A percentile compares a stretch with the other conserved stretches of the same genome.
These are phyloP conservation scores for Blepharisma japonicum DNA, from an alignment of 73 alveolate genomes.

Conservation along the genomic window DNA sequence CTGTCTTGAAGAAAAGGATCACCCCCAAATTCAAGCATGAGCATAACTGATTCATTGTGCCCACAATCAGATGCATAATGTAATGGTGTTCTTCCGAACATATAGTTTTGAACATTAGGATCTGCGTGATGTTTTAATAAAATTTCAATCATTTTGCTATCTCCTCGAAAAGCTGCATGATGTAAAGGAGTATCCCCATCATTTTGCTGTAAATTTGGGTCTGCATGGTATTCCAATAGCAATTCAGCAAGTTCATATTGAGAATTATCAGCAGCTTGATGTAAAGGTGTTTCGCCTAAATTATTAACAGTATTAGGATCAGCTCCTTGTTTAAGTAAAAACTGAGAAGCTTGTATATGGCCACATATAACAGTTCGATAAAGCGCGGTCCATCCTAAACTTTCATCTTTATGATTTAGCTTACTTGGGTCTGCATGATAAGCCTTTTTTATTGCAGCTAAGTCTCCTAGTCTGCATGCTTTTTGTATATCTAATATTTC, in stretches of 20 bases:
- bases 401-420: constrained; percentile 14
- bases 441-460: constrained; percentile 19
- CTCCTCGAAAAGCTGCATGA: constrained; percentile 70
- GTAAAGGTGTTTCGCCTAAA: constrained; percentile 67
- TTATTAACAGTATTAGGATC: constrained; percentile 58
- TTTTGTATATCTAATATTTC: constrained; percentile 19
- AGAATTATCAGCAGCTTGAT: constrained; percentile 78
- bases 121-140: constrained; percentile 58
- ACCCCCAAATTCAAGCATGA: constrained; percentile 1
- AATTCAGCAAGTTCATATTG: constrained; percentile 62
- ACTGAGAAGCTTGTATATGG: constrained; percentile 25
- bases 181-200: constrained; percentile 77
- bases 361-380: constrained; percentile 33
- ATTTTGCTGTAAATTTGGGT: constrained; percentile 61
- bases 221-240: constrained; percentile 55
- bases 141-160: constrained; percentile 50
- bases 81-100: constrained; percentile 33
- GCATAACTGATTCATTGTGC: constrained; percentile 2
- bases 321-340: constrained; percentile 39
- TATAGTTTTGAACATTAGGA: constrained; percentile 46
- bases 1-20: constrained; percentile 28
- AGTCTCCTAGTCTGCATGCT: constrained; percentile 35
- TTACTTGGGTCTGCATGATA: constrained; percentile 7
- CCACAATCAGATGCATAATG: constrained; percentile 25
- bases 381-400: constrained; percentile 31